These are phyloP conservation scores for Vitis rupestris DNA, from an alignment of 164 flowering plant genomes.

Conservation along the genomic window DNA sequence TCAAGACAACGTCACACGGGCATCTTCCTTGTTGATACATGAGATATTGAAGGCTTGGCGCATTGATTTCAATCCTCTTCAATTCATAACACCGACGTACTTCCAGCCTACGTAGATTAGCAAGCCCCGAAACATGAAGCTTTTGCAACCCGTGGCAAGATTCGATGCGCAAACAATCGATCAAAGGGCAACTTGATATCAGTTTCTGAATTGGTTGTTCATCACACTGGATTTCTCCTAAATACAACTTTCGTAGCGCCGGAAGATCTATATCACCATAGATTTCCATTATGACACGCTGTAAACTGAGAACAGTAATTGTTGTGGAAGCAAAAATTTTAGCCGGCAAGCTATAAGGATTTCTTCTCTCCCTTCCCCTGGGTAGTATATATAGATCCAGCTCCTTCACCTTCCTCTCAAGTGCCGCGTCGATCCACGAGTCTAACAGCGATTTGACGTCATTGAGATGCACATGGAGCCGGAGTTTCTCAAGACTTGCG, in stretches of 20 bases:
- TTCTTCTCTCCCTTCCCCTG: conserved; percentile 9
- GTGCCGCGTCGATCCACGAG: conserved; percentile 3
- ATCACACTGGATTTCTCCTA: conserved; percentile 13
- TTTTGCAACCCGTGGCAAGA: conserved; percentile 14
- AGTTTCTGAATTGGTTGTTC: conserved; percentile 13
- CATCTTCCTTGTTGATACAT: conserved; percentile 15
- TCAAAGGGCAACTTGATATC: conserved; percentile 23
- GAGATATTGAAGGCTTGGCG: conserved; percentile 24
- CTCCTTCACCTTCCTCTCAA: conserved; percentile 21
- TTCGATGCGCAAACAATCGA: conserved; percentile 31
- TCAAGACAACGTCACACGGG: conserved; percentile 16
- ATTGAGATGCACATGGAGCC: conserved; percentile 10
- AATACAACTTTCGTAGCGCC: conserved; percentile 14
- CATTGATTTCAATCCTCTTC: conserved; percentile 12
- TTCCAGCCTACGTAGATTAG: conserved; percentile 24
- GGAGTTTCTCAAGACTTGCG: conserved; percentile 17
- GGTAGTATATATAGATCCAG: conserved; percentile 17
- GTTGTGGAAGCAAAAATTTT: no score
- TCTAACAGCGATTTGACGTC: neutral
- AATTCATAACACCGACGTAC: conserved; percentile 16
- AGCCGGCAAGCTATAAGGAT: neutral
- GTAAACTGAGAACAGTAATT: no score
- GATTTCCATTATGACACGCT: no score
- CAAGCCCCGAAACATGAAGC: conserved; percentile 15
- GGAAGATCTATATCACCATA: conserved; percentile 2